Base-by-base conservation (phyloP, 345 rosid species). In the Balakata baccata region DNA sequence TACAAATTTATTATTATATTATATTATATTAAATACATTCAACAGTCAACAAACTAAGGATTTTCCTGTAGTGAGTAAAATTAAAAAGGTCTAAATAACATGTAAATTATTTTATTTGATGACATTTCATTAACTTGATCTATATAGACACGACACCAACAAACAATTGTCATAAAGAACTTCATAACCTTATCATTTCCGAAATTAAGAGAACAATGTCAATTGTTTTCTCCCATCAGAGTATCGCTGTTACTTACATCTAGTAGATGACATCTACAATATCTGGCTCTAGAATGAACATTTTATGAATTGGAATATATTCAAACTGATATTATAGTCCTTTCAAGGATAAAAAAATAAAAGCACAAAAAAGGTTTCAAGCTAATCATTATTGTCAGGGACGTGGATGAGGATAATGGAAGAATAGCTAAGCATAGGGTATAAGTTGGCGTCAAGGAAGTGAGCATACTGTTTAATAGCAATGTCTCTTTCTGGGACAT, bases 351-450 rank as follows among this genome's bases (percentile, higher is more conserved):
- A 43, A 43, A 8, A 5, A 43, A 43, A n/a, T n/a, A 2, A 29
- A 29, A 13, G 53, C 3, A 53, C 1, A 53, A 18, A 54, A 2
- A 54, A 4, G 59, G 11, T 23, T 47, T 23, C 34, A 47, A 69
- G 6, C 77, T 69, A 77, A 46, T 70, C 72, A 76, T 69, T 73
- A 62, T 75, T 81, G 22, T 84, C 75, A 0, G 88, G 92, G 13
- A 85, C 81, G 52, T 80, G 88, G 2, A 83, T 39, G 53, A 92
- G 92, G 71, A 95, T 86, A 78, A 92, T 87, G 60, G 98, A 87
- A 64, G 98, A 92, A 75, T 92, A 92, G 81, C 92, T 86, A 58
- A 88, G 94, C 92, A 95, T 92, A 41, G 98, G 99, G 66, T 95
- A 95, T 13, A 87, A 70, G 80, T 88, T 88, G 69, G 85, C 83